Conservation (phyloP, 2,329 filamentous ascomycete species). For the Graphiopsis chlorocephala region DNA sequence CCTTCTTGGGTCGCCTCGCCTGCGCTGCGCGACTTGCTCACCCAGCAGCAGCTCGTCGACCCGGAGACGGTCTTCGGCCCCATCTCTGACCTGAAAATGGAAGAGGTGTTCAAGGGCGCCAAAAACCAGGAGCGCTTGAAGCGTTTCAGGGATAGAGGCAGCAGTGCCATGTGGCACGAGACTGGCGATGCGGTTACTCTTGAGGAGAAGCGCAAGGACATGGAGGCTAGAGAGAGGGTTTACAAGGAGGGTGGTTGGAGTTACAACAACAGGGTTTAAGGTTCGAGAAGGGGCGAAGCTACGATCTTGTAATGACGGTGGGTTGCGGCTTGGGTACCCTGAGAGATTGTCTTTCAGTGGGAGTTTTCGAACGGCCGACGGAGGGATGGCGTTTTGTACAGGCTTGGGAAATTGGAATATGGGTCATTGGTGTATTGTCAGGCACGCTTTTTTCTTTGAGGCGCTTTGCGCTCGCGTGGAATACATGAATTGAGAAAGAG, state of each 20-base stretch:
- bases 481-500: background rate
- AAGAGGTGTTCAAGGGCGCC: conserved; percentile 76
- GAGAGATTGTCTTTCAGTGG: background rate
- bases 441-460: background rate
- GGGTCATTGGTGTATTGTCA: background rate
- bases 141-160: conserved; percentile 86
- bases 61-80: conserved; percentile 84
- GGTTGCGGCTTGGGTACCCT: background rate
- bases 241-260: conserved; percentile 83
- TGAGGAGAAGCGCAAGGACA: conserved; percentile 79
- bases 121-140: conserved; percentile 81
- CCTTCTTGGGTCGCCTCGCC: conserved; percentile 89
- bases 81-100: conserved; percentile 85
- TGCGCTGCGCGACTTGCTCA: conserved; percentile 70
- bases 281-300: background rate
- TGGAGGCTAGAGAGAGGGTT: conserved; percentile 74
- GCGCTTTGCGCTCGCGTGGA: background rate
- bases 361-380: background rate
- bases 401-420: background rate
- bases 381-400: background rate
- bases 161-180: conserved; percentile 88
- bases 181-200: conserved; percentile 74
- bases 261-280: conserved; percentile 43
- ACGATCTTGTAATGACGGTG: background rate
- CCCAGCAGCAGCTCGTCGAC: conserved; percentile 80